Evolutionary conservation across 1,284 basidiomycete species (phyloP).

Genomic region (Trichosporon faecale): DNA sequence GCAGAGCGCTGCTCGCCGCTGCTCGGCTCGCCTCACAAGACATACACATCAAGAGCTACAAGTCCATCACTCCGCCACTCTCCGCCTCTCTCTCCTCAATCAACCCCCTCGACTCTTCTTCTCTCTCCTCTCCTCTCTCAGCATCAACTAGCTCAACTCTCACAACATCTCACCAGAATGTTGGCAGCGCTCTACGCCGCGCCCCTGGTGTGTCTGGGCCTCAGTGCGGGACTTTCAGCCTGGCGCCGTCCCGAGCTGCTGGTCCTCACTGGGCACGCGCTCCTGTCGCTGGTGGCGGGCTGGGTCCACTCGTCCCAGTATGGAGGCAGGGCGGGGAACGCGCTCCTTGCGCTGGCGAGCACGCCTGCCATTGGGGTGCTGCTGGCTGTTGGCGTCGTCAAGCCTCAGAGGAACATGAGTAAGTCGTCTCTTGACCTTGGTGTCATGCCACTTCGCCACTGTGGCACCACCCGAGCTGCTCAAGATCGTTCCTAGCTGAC

Average conservation of each 20-base stretch:
- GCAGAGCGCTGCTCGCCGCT: no score
- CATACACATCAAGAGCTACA: no score
- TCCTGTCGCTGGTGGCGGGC: not conserved
- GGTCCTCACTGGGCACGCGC: not conserved
- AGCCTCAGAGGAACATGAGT: not conserved
- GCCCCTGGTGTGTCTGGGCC: not conserved
- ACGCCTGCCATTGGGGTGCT: not conserved
- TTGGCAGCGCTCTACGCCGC: not conserved
- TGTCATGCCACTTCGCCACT: no score
- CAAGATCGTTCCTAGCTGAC: not conserved
- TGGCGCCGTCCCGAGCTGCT: not conserved
- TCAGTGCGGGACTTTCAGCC: not conserved
- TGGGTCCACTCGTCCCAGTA: not conserved
- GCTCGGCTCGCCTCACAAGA: no score
- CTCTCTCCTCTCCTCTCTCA: not conserved
- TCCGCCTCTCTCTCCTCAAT: no score
- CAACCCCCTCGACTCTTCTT: not conserved
- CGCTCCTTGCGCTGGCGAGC: not conserved
- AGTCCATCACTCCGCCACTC: no score
- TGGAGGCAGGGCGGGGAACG: not conserved
- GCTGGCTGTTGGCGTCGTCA: not conserved
- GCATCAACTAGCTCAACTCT: no score
- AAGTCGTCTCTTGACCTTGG: not conserved
- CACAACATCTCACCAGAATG: not conserved
- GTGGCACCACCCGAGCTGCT: not conserved